These are phyloP conservation scores for Komagataella phaffii DNA, from an alignment of 805 yeast genomes.

Conservation along the genomic window DNA sequence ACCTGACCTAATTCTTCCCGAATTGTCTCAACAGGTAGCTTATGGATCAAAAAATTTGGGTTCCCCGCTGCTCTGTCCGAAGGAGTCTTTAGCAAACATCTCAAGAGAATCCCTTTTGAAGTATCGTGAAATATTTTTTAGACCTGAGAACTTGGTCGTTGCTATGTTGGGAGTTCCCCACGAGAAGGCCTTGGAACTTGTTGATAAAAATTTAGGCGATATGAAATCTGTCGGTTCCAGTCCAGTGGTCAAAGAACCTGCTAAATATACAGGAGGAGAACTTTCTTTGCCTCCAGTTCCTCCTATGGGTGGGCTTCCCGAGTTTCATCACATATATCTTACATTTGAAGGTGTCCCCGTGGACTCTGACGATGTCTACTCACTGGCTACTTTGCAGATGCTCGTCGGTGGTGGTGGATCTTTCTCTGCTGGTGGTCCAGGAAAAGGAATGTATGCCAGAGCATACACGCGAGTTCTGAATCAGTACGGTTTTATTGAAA, in stretches of 20 bases:
- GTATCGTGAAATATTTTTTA: constrained; percentile 55
- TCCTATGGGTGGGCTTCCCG: constrained; percentile 58
- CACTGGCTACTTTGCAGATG: constrained; percentile 81
- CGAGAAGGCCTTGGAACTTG: constrained; percentile 50
- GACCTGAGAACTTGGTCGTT: constrained; percentile 72
- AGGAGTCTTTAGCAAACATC: constrained; percentile 46
- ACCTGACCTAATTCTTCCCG: constrained; percentile 80
- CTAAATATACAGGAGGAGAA: constrained; percentile 51
- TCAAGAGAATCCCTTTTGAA: constrained; percentile 33
- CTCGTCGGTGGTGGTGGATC: constrained; percentile 95
- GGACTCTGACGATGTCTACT: constrained; percentile 76
- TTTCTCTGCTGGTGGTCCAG: constrained; percentile 98
- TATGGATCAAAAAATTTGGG: constrained; percentile 66
- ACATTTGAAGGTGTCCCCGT: constrained; percentile 84
- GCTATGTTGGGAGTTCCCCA: constrained; percentile 82
- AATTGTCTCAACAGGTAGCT: constrained; percentile 78
- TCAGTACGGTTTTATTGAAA: constrained; percentile 83
- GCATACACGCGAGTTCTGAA: constrained; percentile 84
- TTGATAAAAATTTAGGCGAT: constrained; percentile 49
- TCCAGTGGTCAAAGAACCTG: constrained; percentile 17
- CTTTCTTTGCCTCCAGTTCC: constrained; percentile 35
- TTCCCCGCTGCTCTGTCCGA: constrained; percentile 72
- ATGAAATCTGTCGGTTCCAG: constrained; percentile 24
- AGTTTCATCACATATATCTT: constrained; percentile 72
- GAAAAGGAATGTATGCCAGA: constrained; percentile 96